Percentiles rank a stretch among this genome's conserved stretches.
These are phyloP conservation scores for Crucihimalaya himalaica DNA, from an alignment of 345 rosid genomes.

Conservation along the genomic window DNA sequence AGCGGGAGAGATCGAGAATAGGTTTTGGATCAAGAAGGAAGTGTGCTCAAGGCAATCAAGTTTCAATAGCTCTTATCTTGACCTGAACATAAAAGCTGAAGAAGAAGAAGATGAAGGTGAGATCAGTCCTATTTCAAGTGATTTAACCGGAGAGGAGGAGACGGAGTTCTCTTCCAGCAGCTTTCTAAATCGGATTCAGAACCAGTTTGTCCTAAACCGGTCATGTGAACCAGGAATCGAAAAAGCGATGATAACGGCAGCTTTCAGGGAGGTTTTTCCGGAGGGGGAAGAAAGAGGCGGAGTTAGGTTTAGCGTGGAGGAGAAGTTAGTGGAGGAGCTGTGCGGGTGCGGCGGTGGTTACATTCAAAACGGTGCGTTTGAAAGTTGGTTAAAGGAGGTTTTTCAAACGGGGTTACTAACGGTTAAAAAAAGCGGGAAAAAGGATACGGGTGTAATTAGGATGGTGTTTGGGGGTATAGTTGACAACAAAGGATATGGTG, in stretches of 20 bases:
- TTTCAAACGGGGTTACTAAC: conserved; percentile 55
- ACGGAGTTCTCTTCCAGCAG: conserved; percentile 32
- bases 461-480: conserved; percentile 49
- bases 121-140: conserved; percentile 69
- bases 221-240: conserved; percentile 38
- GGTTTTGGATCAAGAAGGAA: conserved; percentile 41
- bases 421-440: conserved; percentile 42
- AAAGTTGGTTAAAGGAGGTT: conserved; percentile 70
- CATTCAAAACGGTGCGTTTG: conserved; percentile 53
- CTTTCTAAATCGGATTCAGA: conserved; percentile 58
- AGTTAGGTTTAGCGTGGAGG: conserved; percentile 67
- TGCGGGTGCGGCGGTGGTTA: neutral
- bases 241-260: conserved; percentile 45
- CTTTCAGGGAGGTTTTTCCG: conserved; percentile 45
- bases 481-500: conserved; percentile 44
- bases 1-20: conserved; percentile 39
- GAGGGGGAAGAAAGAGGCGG: conserved; percentile 44
- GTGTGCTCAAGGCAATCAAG: conserved; percentile 56
- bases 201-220: conserved; percentile 53
- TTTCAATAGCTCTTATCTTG: conserved; percentile 56
- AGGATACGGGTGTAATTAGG: conserved; percentile 48
- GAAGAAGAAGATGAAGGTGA: conserved; percentile 59
- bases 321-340: conserved; percentile 61
- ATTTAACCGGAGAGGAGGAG: conserved; percentile 62
- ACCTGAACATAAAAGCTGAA: conserved; percentile 67